These are phyloP conservation scores for Boletus subcaerulescens DNA, from an alignment of 768 basidiomycete genomes.

Conservation along the genomic window DNA sequence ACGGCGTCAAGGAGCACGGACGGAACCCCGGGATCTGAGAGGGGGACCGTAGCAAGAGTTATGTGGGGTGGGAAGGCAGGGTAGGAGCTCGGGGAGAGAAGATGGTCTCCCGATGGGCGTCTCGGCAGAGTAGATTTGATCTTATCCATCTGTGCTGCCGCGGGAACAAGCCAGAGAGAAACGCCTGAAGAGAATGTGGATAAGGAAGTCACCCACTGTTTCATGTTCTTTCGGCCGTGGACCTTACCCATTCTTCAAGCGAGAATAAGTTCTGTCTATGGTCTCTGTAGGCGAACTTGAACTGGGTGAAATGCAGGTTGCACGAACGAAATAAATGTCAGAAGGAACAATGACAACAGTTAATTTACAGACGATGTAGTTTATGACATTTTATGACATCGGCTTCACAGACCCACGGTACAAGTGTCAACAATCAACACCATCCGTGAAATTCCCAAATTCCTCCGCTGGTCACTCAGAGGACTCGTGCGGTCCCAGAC, in stretches of 20 bases:
- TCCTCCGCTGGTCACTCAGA: constrained; percentile 13
- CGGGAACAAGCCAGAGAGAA: constrained; percentile 71
- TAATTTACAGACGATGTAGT: constrained; percentile 9
- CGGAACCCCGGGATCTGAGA: not conserved
- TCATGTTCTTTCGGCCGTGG: not conserved
- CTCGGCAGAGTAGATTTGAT: constrained; percentile 49
- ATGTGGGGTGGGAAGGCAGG: constrained; percentile 67
- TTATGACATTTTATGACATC: not conserved
- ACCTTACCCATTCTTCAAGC: constrained; percentile 22
- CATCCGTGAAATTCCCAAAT: not conserved
- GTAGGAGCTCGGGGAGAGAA: constrained; percentile 43
- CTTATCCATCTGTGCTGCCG: constrained; percentile 37
- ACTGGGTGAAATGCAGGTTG: not conserved
- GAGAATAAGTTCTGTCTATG: not conserved
- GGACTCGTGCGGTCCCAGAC: constrained; percentile 37
- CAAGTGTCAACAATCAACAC: not conserved
- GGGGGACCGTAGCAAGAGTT: constrained; percentile 53
- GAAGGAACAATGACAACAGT: not conserved
- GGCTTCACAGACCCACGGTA: not conserved
- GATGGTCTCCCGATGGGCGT: constrained; percentile 20
- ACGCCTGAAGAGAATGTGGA: constrained; percentile 39
- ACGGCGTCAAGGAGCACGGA: constrained; percentile 39
- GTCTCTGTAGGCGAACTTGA: not conserved
- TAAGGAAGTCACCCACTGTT: not conserved
- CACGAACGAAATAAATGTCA: not conserved